These are phyloP conservation scores for Daldinia caldariorum DNA, from an alignment of 495 filamentous ascomycete genomes.

Conservation along the genomic window DNA sequence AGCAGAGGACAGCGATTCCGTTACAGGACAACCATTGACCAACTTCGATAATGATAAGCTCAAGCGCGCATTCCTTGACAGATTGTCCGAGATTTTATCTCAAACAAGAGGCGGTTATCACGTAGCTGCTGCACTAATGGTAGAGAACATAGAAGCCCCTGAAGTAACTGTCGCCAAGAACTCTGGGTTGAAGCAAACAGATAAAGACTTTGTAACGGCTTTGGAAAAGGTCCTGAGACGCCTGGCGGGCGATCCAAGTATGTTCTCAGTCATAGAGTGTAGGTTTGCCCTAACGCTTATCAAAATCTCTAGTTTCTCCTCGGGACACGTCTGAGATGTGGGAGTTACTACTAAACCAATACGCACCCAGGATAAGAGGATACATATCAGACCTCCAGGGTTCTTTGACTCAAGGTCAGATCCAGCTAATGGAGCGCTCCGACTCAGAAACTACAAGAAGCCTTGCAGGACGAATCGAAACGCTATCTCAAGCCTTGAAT, in stretches of 20 bases:
- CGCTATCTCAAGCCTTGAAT: not conserved
- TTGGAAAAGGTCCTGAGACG: not conserved
- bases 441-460: not conserved
- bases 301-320: not conserved
- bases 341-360: not conserved
- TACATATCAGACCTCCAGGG: constrained; percentile 1
- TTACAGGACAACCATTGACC: constrained; percentile 1
- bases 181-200: constrained; percentile 4
- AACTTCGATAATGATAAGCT: constrained; percentile 3
- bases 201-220: not conserved
- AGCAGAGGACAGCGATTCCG: not conserved
- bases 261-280: not conserved
- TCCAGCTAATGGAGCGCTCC: not conserved
- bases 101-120: not conserved
- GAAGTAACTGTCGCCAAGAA: constrained; percentile 4
- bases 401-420: not conserved
- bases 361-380: not conserved
- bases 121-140: constrained; percentile 9
- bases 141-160: not conserved
- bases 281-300: not conserved
- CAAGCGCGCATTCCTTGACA: constrained; percentile 6
- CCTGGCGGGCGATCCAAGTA: not conserved
- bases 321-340: not conserved
- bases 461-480: not conserved
- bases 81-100: constrained; percentile 5